phyloP scores from a whole-genome alignment of 2,329 filamentous ascomycete genomes.

The Pestalotiopsis sp. region DNA sequence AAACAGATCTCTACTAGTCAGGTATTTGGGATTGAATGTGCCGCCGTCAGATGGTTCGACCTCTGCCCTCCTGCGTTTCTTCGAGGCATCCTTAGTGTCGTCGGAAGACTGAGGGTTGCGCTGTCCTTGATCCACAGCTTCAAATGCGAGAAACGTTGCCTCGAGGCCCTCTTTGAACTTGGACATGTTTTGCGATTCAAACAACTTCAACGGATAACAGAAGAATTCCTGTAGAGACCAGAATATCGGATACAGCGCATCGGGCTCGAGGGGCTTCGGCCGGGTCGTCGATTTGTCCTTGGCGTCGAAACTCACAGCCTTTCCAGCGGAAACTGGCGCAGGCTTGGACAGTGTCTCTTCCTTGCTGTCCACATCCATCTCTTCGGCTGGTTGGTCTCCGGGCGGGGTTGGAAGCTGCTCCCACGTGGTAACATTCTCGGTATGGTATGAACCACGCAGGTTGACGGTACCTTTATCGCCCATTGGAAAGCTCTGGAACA shows the following conservation, averaged over 20 bases:
- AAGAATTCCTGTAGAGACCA: constrained; percentile 94
- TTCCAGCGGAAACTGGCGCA: constrained; percentile 33
- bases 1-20: constrained; percentile 96
- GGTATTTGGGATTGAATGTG: constrained; percentile 94
- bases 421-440: constrained; percentile 89
- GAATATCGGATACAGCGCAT: constrained; percentile 85
- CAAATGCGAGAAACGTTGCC: constrained; percentile 61
- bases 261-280: constrained; percentile 63
- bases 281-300: constrained; percentile 40
- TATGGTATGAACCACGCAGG: constrained; percentile 90
- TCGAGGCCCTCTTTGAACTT: constrained; percentile 81
- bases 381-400: constrained; percentile 41
- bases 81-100: constrained; percentile 61
- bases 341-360: constrained; percentile 28
- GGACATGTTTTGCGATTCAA: constrained; percentile 70
- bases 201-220: constrained; percentile 84
- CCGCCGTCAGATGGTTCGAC: constrained; percentile 63
- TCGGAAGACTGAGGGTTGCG: constrained; percentile 56
- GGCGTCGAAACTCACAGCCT: constrained; percentile 46
- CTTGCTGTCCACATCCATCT: constrained; percentile 68
- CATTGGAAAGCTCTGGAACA: constrained; percentile 93
- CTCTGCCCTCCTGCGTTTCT: constrained; percentile 71
- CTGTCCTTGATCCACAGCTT: constrained; percentile 52
- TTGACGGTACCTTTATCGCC: constrained; percentile 98
- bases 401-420: constrained; percentile 57